phyloP scores from a whole-genome alignment of 306 rosid genomes.

The Vigna mungo region DNA sequence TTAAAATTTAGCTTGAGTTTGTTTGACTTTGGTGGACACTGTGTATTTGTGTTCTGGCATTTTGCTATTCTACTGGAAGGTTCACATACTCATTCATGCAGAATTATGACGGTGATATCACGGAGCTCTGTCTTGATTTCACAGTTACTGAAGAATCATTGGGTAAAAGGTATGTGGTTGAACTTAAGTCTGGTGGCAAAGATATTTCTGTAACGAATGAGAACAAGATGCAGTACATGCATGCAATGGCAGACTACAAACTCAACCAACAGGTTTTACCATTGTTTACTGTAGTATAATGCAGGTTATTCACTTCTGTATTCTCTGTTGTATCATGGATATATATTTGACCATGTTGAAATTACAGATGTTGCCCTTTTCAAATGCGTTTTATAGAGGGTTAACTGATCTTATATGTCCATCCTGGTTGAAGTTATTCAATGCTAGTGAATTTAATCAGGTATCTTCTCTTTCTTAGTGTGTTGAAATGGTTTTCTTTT shows the following conservation, averaged over 20 bases:
- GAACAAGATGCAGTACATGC: constrained; percentile 95
- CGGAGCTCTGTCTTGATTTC: constrained; percentile 89
- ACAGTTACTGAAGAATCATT: constrained; percentile 96
- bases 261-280: constrained; percentile 87
- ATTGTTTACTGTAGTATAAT: constrained; percentile 40
- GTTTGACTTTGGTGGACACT: constrained; percentile 15
- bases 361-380: constrained; percentile 85
- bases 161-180: constrained; percentile 75
- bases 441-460: constrained; percentile 97
- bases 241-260: constrained; percentile 97
- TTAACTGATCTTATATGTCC: constrained; percentile 92
- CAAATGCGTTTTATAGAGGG: constrained; percentile 92
- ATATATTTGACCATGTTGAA: constrained; percentile 45
- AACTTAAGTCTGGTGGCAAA: constrained; percentile 93
- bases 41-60: constrained; percentile 39
- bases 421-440: constrained; percentile 96
- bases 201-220: constrained; percentile 82
- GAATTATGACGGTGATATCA: constrained; percentile 85
- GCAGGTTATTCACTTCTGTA: constrained; percentile 31
- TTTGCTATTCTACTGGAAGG: constrained; percentile 22
- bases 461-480: constrained; percentile 52
- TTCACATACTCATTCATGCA: constrained; percentile 58
- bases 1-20: constrained; percentile 11
- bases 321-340: constrained; percentile 24
- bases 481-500: constrained; percentile 34